Percentiles rank a stretch among this genome's conserved stretches.
These are phyloP conservation scores for Luzula sylvatica DNA, from an alignment of 176 grass and related monocot genomes.

Conservation along the genomic window DNA sequence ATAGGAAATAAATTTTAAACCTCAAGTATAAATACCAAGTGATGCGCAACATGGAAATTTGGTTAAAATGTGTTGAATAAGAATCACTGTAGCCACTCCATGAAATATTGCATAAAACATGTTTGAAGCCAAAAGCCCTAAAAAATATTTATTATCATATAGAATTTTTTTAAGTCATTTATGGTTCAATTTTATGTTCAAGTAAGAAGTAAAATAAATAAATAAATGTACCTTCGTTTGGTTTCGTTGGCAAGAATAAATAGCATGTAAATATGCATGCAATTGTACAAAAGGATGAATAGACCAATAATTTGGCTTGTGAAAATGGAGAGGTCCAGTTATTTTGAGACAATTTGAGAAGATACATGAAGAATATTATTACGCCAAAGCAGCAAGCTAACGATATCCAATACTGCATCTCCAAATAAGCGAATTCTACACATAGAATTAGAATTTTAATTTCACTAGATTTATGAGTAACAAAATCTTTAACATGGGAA, in stretches of 20 bases:
- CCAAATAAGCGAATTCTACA: conserved; percentile 51
- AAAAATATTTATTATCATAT: not conserved
- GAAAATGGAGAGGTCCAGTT: conserved; percentile 17
- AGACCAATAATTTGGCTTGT: conserved; percentile 25
- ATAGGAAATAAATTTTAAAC: conserved; percentile 35
- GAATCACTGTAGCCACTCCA: conserved; percentile 51
- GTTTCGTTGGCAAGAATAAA: conserved; percentile 34
- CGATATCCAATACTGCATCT: conserved; percentile 76
- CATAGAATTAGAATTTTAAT: not conserved
- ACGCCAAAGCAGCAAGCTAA: conserved; percentile 56
- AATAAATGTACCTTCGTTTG: conserved; percentile 40
- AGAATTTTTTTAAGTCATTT: no score
- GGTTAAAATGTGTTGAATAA: conserved; percentile 71
- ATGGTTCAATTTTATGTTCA: no score
- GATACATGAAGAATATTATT: conserved; percentile 57
- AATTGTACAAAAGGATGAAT: conserved; percentile 20
- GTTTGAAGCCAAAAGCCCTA: conserved; percentile 33
- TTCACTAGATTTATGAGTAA: conserved; percentile 2
- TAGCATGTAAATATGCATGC: conserved; percentile 31
- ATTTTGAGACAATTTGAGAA: conserved; percentile 27
- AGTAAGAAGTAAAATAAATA: no score
- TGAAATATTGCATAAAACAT: conserved; percentile 45
- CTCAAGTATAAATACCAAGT: conserved; percentile 75
- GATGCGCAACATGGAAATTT: conserved; percentile 91
- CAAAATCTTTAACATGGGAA: not conserved